These are phyloP conservation scores for Mollisiaceae sp. DNA, from an alignment of 2,329 filamentous ascomycete species.

Conservation along the genomic window DNA sequence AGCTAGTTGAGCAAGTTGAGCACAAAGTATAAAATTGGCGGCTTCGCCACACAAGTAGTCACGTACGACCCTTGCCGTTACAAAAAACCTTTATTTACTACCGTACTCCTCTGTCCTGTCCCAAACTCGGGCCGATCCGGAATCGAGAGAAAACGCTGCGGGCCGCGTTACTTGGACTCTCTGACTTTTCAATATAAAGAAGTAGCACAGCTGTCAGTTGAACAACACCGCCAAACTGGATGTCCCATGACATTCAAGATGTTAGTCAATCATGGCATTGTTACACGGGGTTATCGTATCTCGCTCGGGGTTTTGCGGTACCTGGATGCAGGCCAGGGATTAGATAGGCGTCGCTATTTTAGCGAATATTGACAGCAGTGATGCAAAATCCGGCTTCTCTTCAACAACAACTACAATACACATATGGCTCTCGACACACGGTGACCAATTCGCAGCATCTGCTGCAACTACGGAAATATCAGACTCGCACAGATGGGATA, in stretches of 20 bases:
- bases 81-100: too few relatives aligned
- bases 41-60: too few relatives aligned
- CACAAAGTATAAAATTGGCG: too few relatives aligned
- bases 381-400: slow-evolving; percentile 14
- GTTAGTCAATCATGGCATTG: background rate
- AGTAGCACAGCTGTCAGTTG: too few relatives aligned
- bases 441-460: slow-evolving; percentile 41
- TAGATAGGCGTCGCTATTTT: background rate
- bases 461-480: slow-evolving; percentile 34
- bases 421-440: slow-evolving; percentile 38
- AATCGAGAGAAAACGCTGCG: too few relatives aligned
- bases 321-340: slow-evolving; percentile 10
- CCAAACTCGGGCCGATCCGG: too few relatives aligned
- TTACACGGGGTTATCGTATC: background rate
- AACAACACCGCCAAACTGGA: too few relatives aligned
- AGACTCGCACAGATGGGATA: slow-evolving; percentile 14
- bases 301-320: slow-evolving; percentile 5
- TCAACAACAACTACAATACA: slow-evolving; percentile 15
- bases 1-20: too few relatives aligned
- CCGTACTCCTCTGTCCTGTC: too few relatives aligned
- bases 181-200: too few relatives aligned
- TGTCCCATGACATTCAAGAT: background rate
- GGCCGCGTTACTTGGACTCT: too few relatives aligned
- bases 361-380: slow-evolving; percentile 8
- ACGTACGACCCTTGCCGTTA: too few relatives aligned